Evolutionary conservation across 2,329 filamentous ascomycete species (phyloP).

Genomic region (Microascus cirrosus): DNA sequence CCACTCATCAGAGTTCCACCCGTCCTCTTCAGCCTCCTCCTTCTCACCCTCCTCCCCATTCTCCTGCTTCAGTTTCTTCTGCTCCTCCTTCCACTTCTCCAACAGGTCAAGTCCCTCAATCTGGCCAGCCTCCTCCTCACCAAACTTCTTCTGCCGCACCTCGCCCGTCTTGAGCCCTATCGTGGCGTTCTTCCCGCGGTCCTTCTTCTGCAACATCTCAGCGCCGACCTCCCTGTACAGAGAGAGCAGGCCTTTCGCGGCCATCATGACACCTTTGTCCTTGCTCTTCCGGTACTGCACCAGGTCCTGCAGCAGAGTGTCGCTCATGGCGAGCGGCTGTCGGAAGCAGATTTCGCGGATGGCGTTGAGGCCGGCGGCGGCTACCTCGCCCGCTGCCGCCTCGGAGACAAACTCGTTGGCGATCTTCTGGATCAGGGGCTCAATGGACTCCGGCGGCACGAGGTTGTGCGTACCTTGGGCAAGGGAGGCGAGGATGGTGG

Average conservation of each 20-base stretch:
- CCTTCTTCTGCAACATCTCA: slow-evolving; percentile 77
- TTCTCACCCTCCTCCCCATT: slow-evolving; percentile 54
- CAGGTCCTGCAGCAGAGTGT: slow-evolving; percentile 89
- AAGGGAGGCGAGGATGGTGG: slow-evolving; percentile 82
- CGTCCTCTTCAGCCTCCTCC: slow-evolving; percentile 50
- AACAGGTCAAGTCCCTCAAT: slow-evolving; percentile 90
- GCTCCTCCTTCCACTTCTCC: slow-evolving; percentile 87
- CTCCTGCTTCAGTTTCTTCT: slow-evolving; percentile 60
- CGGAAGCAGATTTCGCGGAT: slow-evolving; percentile 89
- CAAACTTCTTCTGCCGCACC: slow-evolving; percentile 68
- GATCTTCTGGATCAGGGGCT: slow-evolving; percentile 87
- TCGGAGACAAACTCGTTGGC: slow-evolving; percentile 98
- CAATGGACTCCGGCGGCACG: slow-evolving; percentile 84
- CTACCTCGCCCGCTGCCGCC: slow-evolving; percentile 81
- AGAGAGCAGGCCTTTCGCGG: slow-evolving; percentile 80
- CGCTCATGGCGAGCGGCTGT: slow-evolving; percentile 92
- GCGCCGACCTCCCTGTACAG: slow-evolving; percentile 87
- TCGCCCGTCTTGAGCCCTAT: slow-evolving; percentile 70
- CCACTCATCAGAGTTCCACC: slow-evolving; percentile 45
- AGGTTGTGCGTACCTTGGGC: slow-evolving; percentile 86
- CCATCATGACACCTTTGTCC: slow-evolving; percentile 99
- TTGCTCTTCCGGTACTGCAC: slow-evolving; percentile 96
- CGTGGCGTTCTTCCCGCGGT: slow-evolving; percentile 82
- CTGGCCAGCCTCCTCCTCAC: slow-evolving; percentile 66
- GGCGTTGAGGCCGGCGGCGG: slow-evolving; percentile 82